Evolutionary conservation across 75 land plant species (phyloP), one percentile per base, ranked within the genome.

Genomic region (Larix kaempferi): DNA sequence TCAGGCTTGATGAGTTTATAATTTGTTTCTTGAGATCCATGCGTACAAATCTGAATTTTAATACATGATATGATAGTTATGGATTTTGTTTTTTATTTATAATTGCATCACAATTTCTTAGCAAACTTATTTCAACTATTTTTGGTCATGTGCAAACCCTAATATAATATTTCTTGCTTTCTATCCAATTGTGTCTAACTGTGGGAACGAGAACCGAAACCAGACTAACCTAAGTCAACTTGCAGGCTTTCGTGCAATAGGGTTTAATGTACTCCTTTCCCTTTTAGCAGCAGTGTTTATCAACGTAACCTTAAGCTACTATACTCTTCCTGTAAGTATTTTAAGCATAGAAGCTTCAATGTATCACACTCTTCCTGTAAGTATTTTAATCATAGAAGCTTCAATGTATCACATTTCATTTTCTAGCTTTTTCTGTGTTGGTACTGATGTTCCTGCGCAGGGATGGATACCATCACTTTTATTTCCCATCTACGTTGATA

Each of bases 321-420:
- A 82, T 1, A 93, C 98, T 61, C 85, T 81, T 3, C 97, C 88
- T n/a, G 97, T 94, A 84, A 76, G 90, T n/a, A n/a, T n/a, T n/a
- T n/a, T n/a, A n/a, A n/a, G n/a, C n/a, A n/a, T n/a, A n/a, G n/a
- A n/a, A n/a, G n/a, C n/a, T n/a, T n/a, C n/a, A n/a, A n/a, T n/a
- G n/a, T n/a, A n/a, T n/a, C n/a, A n/a, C n/a, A n/a, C n/a, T n/a
- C n/a, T n/a, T n/a, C n/a, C n/a, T n/a, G n/a, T n/a, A n/a, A n/a
- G n/a, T n/a, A n/a, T n/a, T n/a, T n/a, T n/a, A n/a, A n/a, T n/a
- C n/a, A n/a, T n/a, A n/a, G n/a, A n/a, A n/a, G n/a, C n/a, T n/a
- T n/a, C n/a, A n/a, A n/a, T n/a, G n/a, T n/a, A n/a, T n/a, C n/a
- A n/a, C n/a, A n/a, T 15, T 59, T 59, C 61, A 17, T 59, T 21